Conservation (phyloP, 768 basidiomycete genomes). For the Auricularia heimuer region DNA sequence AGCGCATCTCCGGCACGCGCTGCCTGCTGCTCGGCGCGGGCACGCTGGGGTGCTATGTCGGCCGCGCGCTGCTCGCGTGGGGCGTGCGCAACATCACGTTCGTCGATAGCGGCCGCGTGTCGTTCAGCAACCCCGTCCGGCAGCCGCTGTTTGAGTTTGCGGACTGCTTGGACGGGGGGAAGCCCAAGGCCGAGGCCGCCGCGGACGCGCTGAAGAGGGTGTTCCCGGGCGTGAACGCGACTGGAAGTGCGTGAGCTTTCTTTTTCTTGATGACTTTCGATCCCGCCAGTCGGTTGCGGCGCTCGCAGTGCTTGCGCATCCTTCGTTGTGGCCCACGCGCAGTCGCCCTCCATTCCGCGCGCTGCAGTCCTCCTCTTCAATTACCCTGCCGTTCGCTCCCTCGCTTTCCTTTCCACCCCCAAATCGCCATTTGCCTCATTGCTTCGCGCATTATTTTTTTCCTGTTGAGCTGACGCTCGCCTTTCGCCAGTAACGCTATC, state of each 20-base stretch:
- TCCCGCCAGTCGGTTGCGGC: too few species aligned
- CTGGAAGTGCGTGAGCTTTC: constrained; percentile 19
- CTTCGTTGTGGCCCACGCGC: too few species aligned
- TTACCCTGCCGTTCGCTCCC: too few species aligned
- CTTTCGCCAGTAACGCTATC: constrained; percentile 41
- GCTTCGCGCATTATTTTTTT: background rate
- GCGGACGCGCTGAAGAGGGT: constrained; percentile 78
- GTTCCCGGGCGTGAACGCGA: constrained; percentile 76
- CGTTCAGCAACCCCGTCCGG: constrained; percentile 95
- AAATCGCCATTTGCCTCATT: background rate
- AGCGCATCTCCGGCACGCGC: constrained; percentile 68
- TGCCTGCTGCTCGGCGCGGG: constrained; percentile 91
- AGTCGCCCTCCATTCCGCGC: too few species aligned
- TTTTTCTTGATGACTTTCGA: too few species aligned
- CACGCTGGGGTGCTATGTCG: constrained; percentile 93
- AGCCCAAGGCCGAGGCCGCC: constrained; percentile 87
- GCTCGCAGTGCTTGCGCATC: too few species aligned
- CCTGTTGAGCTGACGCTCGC: constrained; percentile 65
- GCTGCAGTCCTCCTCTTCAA: too few species aligned
- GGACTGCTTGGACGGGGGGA: constrained; percentile 87
- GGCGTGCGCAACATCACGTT: constrained; percentile 90
- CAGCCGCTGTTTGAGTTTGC: constrained; percentile 95
- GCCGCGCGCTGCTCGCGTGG: constrained; percentile 92
- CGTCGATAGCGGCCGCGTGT: constrained; percentile 83
- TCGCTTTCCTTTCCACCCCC: background rate